Base-by-base conservation (phyloP, 2,329 filamentous ascomycete species). In the Ascochyta fabae region DNA sequence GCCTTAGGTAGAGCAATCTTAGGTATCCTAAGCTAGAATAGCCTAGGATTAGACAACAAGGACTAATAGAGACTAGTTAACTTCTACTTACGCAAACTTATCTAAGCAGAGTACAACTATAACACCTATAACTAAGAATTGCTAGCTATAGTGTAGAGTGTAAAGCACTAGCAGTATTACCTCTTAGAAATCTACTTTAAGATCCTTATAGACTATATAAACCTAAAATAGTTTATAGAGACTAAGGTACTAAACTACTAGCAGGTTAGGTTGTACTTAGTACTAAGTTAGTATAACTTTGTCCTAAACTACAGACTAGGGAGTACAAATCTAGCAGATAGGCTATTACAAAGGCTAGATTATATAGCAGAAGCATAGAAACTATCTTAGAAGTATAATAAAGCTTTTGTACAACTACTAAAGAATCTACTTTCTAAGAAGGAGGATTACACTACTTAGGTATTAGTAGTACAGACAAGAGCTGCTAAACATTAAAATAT, bases 211-310 rank as follows among this genome's bases (percentile, higher is more conserved):
- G 31, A 56, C 36, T 44, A 56, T 27, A 24, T 46, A 7, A 52
- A 56, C 41, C 47, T 56, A 29, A 51, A 51, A 33, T 56, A 43
- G 47, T 56, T 50, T 47, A 56, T 56, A 42, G 42, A 56, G 19
- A 51, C 15, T 29, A 52, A 57, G 33, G 41, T 29, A 12, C 27
- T 56, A 9, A 33, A 33, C 29, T 33, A 33, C 12, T 33, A 33
- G 2, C 13, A 33, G 9, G 29, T 33, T 10, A 12, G 13, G 29
- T 33, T 9, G 6, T 33, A 33, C 13, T 15, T 33, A 33, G 29
- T 15, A 10, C 12, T 33, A 33, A 33, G 10, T 12, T 33, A 33
- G 29, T 33, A 12, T 33, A 33, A 33, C 29, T 33, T 33, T 33
- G 3, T 12, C 9, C 29, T 33, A 12, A 33, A 10, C 12, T 33